Base-by-base conservation (phyloP, 441 rosid species). In the Erysimum cheiri region DNA sequence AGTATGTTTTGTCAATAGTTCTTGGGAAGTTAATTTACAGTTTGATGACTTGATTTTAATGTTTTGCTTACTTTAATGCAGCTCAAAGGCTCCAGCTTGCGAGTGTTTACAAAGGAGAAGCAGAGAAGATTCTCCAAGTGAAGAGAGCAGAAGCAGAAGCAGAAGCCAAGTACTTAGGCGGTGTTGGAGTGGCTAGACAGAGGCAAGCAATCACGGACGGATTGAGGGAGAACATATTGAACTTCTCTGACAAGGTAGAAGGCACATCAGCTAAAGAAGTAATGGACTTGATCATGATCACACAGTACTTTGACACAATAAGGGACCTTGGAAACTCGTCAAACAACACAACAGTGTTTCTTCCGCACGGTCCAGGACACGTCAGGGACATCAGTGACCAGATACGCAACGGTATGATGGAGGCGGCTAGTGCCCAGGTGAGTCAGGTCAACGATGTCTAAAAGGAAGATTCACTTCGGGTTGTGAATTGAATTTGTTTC, bases 61-160 rank as follows among this genome's bases (percentile, higher is more conserved):
- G 1, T 13, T 12, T 28, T 26, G 35, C 5, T 19, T 19, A 1
- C n/a, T n/a, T n/a, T n/a, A 39, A 68, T 77, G 62, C 87, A 89
- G 99, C 99, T 60, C 97, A 95, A 81, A 87, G 98, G 74, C 95
- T 92, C 64, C 98, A 92, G 85, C 96, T 92, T 1, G 98, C 99
- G 13, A 95, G 95, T 69, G 97, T 92, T 29, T 92, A 95, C 86
- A 92, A 88, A 84, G 99, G 98, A 8, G 98, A 95, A 81, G 98
- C 98, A 5, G 98, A 92, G 84, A 92, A 92, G 84, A 71, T 95
- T 47, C 85, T 95, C 47, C 88, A 73, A 56, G 93, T 95, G 4
- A 92, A 95, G 73, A 90, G 75, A 71, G 99, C 98, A 1, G 98
- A 95, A 75, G 99, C 95, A 0, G 99, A 95, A 31, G 96, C 99